Evolutionary conservation across 495 filamentous ascomycete genomes (phyloP).

Genomic region (Terfezia claveryi): DNA sequence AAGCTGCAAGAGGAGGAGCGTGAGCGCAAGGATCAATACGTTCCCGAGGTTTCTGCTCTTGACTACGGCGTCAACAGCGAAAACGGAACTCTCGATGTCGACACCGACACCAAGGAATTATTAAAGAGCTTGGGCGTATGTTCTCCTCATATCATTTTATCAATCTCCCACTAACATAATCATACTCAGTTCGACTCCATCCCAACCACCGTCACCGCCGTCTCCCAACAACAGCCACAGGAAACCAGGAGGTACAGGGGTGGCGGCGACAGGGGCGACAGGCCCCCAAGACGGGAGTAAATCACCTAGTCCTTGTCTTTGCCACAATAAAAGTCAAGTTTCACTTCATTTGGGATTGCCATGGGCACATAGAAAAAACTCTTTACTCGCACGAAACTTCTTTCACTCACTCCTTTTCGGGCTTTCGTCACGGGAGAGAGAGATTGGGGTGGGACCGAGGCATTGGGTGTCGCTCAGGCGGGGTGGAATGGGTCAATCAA

Average conservation of each 20-base stretch:
- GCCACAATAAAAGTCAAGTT: background rate
- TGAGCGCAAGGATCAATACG: conserved; percentile 99
- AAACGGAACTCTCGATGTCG: conserved; percentile 80
- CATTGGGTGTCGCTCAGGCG: background rate
- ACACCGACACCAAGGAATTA: conserved; percentile 91
- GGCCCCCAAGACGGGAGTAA: conserved; percentile 1
- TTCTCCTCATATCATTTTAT: conserved; percentile 13
- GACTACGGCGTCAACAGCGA: conserved; percentile 86
- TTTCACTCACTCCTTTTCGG: background rate
- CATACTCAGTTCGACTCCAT: conserved; percentile 70
- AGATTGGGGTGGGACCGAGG: background rate
- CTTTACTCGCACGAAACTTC: background rate
- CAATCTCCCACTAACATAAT: background rate
- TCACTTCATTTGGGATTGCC: background rate
- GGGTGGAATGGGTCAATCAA: background rate
- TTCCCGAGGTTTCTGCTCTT: conserved; percentile 92
- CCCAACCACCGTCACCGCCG: conserved; percentile 78
- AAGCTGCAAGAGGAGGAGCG: conserved; percentile 99
- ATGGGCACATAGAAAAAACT: background rate
- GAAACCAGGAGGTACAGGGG: conserved; percentile 15
- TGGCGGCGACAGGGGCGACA: conserved; percentile 1
- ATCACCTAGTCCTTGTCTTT: background rate
- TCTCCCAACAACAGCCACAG: conserved; percentile 58
- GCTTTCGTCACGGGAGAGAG: background rate
- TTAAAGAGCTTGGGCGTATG: conserved; percentile 94